Evolutionary conservation across 345 rosid species (phyloP).

Genomic region (Camelina sativa): DNA sequence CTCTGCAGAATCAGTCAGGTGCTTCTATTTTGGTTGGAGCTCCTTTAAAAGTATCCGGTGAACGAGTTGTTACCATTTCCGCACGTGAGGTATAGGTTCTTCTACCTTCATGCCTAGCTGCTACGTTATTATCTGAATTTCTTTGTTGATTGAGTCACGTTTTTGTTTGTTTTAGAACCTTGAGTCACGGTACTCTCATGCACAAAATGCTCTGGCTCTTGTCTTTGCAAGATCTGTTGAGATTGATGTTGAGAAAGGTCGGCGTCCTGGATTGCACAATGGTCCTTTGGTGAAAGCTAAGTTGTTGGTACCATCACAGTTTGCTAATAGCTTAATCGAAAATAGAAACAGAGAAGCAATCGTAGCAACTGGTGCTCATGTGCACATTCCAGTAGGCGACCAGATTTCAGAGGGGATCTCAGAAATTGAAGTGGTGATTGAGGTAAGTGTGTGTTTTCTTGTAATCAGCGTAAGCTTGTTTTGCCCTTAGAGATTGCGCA

Average conservation of each 20-base stretch:
- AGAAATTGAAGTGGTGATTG: slow-evolving; percentile 53
- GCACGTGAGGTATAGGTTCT: slow-evolving; percentile 56
- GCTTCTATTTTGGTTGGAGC: slow-evolving; percentile 58
- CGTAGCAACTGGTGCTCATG: slow-evolving; percentile 47
- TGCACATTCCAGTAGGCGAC: slow-evolving; percentile 49
- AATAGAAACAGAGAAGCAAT: slow-evolving; percentile 45
- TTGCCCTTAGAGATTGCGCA: not conserved
- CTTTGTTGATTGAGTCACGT: not conserved
- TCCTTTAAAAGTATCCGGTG: slow-evolving; percentile 43
- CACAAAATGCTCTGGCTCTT: slow-evolving; percentile 59
- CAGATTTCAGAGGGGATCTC: slow-evolving; percentile 39
- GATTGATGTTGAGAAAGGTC: slow-evolving; percentile 50
- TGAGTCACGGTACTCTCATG: slow-evolving; percentile 58
- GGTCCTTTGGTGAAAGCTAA: slow-evolving; percentile 54
- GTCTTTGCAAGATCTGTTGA: slow-evolving; percentile 69
- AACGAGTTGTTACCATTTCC: slow-evolving; percentile 63
- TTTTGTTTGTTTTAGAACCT: slow-evolving; percentile 49
- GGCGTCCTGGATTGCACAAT: slow-evolving; percentile 36
- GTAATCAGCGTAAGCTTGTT: not conserved
- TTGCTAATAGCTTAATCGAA: slow-evolving; percentile 34
- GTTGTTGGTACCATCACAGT: slow-evolving; percentile 53
- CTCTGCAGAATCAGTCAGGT: slow-evolving; percentile 62
- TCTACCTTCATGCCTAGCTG: not conserved
- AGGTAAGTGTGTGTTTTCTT: slow-evolving; percentile 48
- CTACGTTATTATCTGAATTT: not conserved